Evolutionary conservation across 441 rosid genomes (phyloP), one percentile per base, ranked within the genome.

Genomic region (Euphorbia celastroides): DNA sequence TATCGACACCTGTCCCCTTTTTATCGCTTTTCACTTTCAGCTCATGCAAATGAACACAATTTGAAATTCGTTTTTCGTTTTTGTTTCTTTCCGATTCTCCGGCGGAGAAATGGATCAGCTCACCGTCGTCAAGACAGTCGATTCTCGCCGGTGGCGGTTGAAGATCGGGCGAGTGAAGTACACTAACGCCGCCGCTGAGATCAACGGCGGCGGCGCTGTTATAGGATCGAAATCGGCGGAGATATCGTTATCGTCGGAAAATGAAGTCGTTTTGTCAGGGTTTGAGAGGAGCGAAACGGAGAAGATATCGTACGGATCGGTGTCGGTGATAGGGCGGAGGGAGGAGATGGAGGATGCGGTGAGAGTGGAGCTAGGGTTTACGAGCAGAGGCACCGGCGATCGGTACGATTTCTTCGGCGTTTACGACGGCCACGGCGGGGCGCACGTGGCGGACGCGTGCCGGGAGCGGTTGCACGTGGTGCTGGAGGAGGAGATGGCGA

Each of bases 311-410:
- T 81, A 81, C 34, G 93, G 96, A 28, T 72, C 78, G 25, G 82
- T 81, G 34, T 88, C 96, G 8, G 81, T 84, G 41, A 87, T 88
- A 56, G 97, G 97, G 13, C 61, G 85, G 81, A 80, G 92, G 62
- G 78, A 70, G 62, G 83, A 81, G 70, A 88, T 89, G 93, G 92
- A 87, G 65, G 93, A 90, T 31, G 85, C 90, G 4, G 87, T 80
- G 73, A 81, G 74, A 57, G 83, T 80, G 59, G 89, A 75, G 62
- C 22, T 79, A 16, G 86, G 83, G 28, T 75, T 80, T 36, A 34
- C 67, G 70, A 50, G 14, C 0, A 70, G 48, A 57, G 73, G 77
- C 1, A n/a, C n/a, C n/a, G 72, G 73, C 14, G 76, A 74, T 52
- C 72, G 60, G 34, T 88, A 71, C 34, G 88, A 89, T 60, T 83